phyloP scores from a whole-genome alignment of 228 moss, liverwort and hornwort species.

The Sphagnum magellanicum region DNA sequence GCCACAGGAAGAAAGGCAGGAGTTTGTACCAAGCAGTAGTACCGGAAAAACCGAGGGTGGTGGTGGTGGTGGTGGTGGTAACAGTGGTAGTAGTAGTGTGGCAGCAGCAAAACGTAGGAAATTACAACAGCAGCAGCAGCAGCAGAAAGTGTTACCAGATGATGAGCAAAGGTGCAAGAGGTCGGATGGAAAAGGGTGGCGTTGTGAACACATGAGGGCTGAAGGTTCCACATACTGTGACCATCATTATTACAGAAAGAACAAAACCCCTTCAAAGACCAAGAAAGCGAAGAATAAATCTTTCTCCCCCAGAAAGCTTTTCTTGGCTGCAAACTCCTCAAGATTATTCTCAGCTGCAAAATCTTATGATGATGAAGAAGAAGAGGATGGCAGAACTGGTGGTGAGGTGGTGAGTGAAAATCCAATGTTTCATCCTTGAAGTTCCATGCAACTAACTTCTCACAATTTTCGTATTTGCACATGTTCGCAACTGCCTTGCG shows the following conservation, averaged over 20 bases:
- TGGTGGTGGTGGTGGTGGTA: no score
- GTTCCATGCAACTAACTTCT: neutral
- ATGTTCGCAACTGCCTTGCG: no score
- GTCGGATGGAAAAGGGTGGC: conserved; percentile 42
- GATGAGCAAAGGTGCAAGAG: conserved; percentile 25
- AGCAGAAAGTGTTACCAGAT: neutral
- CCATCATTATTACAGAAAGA: conserved; percentile 11
- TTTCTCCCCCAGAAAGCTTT: no score
- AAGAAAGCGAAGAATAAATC: neutral
- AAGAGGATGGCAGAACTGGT: neutral
- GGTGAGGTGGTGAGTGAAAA: neutral
- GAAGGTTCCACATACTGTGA: conserved; percentile 30
- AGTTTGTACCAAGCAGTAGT: no score
- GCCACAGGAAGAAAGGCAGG: no score
- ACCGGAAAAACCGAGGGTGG: no score
- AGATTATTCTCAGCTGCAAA: neutral
- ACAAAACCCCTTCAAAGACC: neutral
- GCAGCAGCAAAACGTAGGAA: no score
- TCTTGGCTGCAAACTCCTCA: no score
- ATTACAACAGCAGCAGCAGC: no score
- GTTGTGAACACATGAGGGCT: conserved; percentile 3
- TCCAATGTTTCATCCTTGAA: neutral
- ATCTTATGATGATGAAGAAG: neutral
- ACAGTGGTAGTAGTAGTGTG: no score
- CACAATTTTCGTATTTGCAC: no score